phyloP scores from a whole-genome alignment of 495 filamentous ascomycete species.

The Aspergillus asperescens region DNA sequence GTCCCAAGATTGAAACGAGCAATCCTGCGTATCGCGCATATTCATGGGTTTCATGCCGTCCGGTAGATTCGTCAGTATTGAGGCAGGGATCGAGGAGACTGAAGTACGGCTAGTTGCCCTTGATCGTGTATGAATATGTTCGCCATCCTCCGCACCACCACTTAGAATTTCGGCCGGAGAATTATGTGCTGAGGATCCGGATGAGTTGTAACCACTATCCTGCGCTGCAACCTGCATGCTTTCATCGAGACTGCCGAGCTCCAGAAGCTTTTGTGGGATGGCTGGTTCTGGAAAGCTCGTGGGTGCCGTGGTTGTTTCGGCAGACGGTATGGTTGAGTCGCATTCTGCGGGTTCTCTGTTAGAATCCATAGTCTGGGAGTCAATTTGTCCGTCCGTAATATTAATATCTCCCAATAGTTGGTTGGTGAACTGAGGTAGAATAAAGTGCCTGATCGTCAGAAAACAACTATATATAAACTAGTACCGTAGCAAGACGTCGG shows the following conservation, averaged over 20 bases:
- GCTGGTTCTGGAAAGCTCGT: conserved; percentile 5
- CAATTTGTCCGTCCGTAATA: not conserved
- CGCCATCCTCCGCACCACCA: conserved; percentile 30
- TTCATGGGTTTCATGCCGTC: conserved; percentile 20
- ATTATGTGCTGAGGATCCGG: conserved; percentile 32
- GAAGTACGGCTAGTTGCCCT: conserved; percentile 43
- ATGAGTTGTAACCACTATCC: conserved; percentile 35
- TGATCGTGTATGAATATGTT: conserved; percentile 26
- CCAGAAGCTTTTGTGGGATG: conserved; percentile 7
- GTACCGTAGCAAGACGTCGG: too few relatives aligned
- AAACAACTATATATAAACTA: not conserved
- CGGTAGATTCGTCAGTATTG: conserved; percentile 31
- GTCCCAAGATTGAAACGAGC: conserved; percentile 24
- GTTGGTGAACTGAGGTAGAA: not conserved
- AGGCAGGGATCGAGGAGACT: conserved; percentile 38
- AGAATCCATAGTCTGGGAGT: not conserved
- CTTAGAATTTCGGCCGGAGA: conserved; percentile 30
- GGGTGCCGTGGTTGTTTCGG: not conserved
- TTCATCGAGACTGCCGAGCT: conserved; percentile 16
- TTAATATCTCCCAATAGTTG: not conserved
- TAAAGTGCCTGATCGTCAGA: not conserved
- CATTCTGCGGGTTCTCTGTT: not conserved
- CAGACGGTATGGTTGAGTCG: not conserved
- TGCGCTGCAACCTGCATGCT: conserved; percentile 23
- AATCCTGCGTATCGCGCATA: conserved; percentile 17